Base-by-base conservation (phyloP, 805 yeast genomes). In the Tetrapisispora iriomotensis region DNA sequence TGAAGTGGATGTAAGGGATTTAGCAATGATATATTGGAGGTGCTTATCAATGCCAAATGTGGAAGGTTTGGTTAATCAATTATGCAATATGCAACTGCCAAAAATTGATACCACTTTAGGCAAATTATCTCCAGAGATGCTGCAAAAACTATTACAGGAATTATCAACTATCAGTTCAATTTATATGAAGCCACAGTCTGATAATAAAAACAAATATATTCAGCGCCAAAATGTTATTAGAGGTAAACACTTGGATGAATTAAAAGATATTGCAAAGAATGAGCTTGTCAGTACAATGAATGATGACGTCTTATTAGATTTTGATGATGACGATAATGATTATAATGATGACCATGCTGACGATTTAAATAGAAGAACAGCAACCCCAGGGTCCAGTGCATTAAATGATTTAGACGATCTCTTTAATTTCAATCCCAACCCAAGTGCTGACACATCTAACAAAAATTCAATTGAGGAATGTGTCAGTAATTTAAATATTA, bases 81-180 rank as follows among this genome's bases (percentile, higher is more conserved):
- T 38, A 50, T 59, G 62, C 58, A 23, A 63, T 46, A 34, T 62
- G 66, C 32, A 67, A 6, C 69, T 82, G 37, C 94, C 95, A 10
- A 74, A 76, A 8, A 75, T 92, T 42, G 72, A 75, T 32, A 72
- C 85, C 2, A 79, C 87, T 2, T 75, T 88, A 23, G 80, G 86
- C 30, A 61, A 70, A 15, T 80, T 88, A 51, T 77, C 85, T 29
- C 80, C 84, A 0, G 69, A 67, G 18, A 67, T 86, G 4, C 69
- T 88, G 41, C 75, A 78, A 30, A 79, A 76, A 45, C 68, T 92
- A 36, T 54, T 90, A 23, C 56, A 65, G n/a, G 95, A 90, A 55
- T 63, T 90, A 40, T 79, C 94, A 3, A 81, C 92, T 8, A 70
- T 92, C 45, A 79, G 95, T 28, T 85, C 96, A 0, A 92, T 92